Conservation (phyloP, 305 asterid species). For the Fraxinus sp. region DNA sequence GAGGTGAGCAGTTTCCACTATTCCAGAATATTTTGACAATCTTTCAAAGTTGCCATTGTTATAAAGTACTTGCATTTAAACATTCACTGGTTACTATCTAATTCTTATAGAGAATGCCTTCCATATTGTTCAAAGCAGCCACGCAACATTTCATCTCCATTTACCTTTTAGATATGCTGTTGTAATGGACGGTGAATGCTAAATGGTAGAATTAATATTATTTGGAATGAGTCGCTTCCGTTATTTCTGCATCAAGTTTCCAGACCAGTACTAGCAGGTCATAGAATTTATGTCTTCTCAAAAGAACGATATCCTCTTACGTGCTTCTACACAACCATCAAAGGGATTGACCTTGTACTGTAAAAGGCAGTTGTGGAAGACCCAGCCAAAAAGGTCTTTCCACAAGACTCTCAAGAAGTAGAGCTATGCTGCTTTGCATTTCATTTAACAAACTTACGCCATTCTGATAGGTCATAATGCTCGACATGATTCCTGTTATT, state of each 20-base stretch:
- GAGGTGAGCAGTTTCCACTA: constrained; percentile 36
- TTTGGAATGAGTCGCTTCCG: neutral
- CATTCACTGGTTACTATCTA: neutral
- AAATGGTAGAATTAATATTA: neutral
- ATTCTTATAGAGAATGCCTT: neutral
- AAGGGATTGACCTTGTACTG: neutral
- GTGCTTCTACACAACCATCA: neutral
- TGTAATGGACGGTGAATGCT: neutral
- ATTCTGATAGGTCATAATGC: neutral
- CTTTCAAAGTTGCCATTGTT: neutral
- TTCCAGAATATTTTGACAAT: neutral
- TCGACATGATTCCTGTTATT: neutral
- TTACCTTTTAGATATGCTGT: neutral
- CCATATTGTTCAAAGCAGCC: neutral
- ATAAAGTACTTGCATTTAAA: neutral
- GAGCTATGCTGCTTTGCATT: neutral
- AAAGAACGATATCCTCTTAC: neutral
- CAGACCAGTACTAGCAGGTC: neutral
- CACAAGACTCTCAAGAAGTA: neutral
- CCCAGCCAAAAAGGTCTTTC: neutral
- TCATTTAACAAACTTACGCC: neutral
- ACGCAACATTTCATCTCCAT: neutral
- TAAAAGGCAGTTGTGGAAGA: neutral
- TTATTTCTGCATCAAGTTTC: neutral
- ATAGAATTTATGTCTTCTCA: neutral